Base-by-base conservation (phyloP, 306 rosid genomes). In the Ormosia emarginata region DNA sequence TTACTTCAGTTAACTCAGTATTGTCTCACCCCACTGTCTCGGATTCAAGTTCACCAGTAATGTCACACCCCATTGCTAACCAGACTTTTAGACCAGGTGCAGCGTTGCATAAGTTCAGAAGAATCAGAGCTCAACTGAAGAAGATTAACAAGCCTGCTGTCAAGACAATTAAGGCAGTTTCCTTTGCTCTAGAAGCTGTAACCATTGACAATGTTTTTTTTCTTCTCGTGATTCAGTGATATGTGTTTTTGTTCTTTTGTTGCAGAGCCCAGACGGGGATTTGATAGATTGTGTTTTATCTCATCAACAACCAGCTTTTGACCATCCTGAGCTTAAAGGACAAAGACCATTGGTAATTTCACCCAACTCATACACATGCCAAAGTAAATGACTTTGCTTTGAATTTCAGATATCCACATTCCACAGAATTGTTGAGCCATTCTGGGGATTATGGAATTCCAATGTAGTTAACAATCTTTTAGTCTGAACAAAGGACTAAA, bases 201-300 rank as follows among this genome's bases (percentile, higher is more conserved):
- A 58, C 76, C 76, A 74, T 12, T 55, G 67, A 34, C 41, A n/a
- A 32, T 39, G 36, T 12, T 14, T 65, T 63, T 63, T 50, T 44
- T 61, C 24, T 71, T 82, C 7, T 78, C 30, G 8, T 12, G 29
- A 69, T 81, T 83, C 82, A 41, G n/a, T 76, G 70, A 77, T 74
- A 24, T 86, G 52, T 67, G 69, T 73, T 84, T 30, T 82, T 71
- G 57, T 64, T 71, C 2, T 69, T 80, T 86, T 36, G 49, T 37
- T 90, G 66, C 92, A 96, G 99, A 93, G 99, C 78, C 91, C 97
- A 49, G 99, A 96, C 87, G 99, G 99, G 14, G 99, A 96, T 90
- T 75, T 92, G 66, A 96, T 96, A 34, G 99, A 96, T 50, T 96
- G 99, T 76, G 93, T 96, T 76, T 61, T 80, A 18, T 81, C 97